phyloP scores from a whole-genome alignment of 768 basidiomycete species.

The Auricularia cornea region DNA sequence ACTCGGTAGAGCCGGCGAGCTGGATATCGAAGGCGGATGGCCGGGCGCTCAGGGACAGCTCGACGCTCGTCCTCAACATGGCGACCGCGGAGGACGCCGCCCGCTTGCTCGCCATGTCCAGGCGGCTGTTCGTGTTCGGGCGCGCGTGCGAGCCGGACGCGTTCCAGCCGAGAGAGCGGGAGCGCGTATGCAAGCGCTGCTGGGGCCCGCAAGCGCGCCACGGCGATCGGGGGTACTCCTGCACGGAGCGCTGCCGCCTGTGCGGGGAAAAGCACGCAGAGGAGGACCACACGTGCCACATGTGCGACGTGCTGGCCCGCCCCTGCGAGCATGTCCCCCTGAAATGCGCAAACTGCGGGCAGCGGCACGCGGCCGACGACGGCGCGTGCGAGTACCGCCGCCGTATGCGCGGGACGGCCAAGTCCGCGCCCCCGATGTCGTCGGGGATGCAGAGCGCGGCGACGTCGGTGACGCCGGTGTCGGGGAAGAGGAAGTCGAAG shows the following conservation, averaged over 20 bases:
- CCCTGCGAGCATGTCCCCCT: not conserved
- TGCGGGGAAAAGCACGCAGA: not conserved
- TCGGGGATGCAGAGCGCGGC: not conserved
- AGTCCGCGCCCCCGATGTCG: not conserved
- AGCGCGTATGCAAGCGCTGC: not conserved
- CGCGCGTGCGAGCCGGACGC: not conserved
- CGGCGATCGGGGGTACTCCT: not conserved
- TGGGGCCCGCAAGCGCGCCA: not conserved
- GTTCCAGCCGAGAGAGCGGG: not conserved
- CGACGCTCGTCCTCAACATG: not conserved
- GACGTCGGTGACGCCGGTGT: not conserved
- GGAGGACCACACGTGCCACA: not conserved
- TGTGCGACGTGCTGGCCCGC: not conserved
- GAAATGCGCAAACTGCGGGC: not conserved
- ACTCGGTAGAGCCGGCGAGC: not conserved
- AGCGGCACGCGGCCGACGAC: not conserved
- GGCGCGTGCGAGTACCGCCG: not conserved
- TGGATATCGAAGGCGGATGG: not conserved
- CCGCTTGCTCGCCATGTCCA: not conserved
- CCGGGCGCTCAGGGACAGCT: not conserved
- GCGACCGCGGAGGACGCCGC: not conserved
- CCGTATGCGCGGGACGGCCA: not conserved
- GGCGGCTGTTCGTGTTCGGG: not conserved
- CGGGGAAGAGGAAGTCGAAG: not conserved
- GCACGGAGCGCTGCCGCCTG: not conserved